Evolutionary conservation across 2,329 filamentous ascomycete species (phyloP), one percentile per base, ranked within the genome.

Genomic region (Diplocarpon mali): DNA sequence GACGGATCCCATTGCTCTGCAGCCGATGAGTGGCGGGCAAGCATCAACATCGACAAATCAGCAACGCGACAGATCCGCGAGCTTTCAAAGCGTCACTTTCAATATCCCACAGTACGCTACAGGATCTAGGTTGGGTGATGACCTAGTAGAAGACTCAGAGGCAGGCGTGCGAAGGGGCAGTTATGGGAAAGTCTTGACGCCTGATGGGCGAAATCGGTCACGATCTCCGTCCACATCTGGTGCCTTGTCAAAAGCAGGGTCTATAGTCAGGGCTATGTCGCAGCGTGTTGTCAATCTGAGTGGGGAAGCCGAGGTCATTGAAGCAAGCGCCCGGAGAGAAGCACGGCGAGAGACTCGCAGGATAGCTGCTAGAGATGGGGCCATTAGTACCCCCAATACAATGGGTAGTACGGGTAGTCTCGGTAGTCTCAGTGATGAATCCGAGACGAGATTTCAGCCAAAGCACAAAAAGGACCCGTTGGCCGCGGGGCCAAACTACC

Each of bases 241-340:
- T 20, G 81, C 83, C 14, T 63, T 89, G 42, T 76, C 73, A 17
- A 72, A 78, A 54, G 83, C 84, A 49, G 77, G 83, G 36, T 85
- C 83, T 8, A 85, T 88, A 56, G 77, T 89, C 64, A 76, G 83
- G 53, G 78, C 78, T 50, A 94, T 98, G 79, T 96, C 93, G 28
- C 89, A 95, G 67, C 86, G 92, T 69, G 89, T 98, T 45, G 92
- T 98, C 59, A 96, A 96, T 60, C 76, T 98, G 57, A 95, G 88
- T 65, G 94, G 94, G 60, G 92, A 96, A 58, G 83, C 82, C 4
- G 86, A 95, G 56, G 68, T 85, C 15, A 71, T 89, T 13, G 87
- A 95, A 61, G 79, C 83, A 50, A 79, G 54, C 58, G 35, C 58
- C 60, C 50, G 57, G 45, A 47, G 60, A 52, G 50, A 61, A 40